These are phyloP conservation scores for Marasmius tenuissimus DNA, from an alignment of 1,284 basidiomycete genomes.

Conservation along the genomic window DNA sequence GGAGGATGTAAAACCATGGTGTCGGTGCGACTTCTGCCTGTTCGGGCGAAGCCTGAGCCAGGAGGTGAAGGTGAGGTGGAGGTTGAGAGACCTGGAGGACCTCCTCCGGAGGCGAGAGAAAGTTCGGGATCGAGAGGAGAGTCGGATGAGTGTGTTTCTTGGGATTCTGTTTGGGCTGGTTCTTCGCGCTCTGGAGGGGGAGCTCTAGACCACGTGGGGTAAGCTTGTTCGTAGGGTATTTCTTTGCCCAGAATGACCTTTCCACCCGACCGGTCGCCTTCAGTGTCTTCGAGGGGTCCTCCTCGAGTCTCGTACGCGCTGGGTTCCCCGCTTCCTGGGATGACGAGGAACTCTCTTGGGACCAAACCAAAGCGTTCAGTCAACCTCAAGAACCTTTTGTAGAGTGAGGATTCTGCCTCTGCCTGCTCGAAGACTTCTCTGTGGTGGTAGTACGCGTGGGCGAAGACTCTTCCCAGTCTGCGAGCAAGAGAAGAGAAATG, in stretches of 20 bases:
- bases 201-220: not conserved
- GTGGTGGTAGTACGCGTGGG: conserved; percentile 94
- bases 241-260: not conserved
- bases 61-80: not conserved
- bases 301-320: not conserved
- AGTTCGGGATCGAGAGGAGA: not conserved
- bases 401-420: conserved; percentile 89
- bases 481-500: conserved; percentile 89
- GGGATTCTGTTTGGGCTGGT: not conserved
- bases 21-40: not conserved
- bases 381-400: conserved; percentile 87
- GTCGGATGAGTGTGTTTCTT: not conserved
- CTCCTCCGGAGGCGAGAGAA: not conserved
- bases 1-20: not conserved
- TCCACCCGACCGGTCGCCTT: not conserved
- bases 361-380: conserved; percentile 84
- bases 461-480: conserved; percentile 91
- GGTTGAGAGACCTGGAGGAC: not conserved
- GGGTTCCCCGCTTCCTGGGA: conserved; percentile 44
- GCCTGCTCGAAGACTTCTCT: conserved; percentile 88
- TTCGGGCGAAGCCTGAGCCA: not conserved
- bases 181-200: not conserved
- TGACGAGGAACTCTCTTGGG: conserved; percentile 78
- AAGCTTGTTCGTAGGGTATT: not conserved
- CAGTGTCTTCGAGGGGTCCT: not conserved